Conservation (phyloP, 768 basidiomycete genomes). For the Naematelia encephala region DNA sequence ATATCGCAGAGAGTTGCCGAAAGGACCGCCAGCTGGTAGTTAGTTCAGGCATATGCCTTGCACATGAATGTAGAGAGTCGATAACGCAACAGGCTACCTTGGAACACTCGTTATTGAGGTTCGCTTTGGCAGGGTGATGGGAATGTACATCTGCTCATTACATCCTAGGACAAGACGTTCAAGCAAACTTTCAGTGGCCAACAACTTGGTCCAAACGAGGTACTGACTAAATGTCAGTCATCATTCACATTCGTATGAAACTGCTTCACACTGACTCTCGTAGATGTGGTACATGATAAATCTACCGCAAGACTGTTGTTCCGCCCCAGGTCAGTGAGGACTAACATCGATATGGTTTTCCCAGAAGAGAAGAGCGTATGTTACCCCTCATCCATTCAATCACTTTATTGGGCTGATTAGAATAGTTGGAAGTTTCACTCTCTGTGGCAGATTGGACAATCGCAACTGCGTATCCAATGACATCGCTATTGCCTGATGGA, state of each 20-base stretch:
- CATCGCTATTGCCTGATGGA: conserved; percentile 29
- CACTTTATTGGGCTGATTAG: conserved; percentile 1
- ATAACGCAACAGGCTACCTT: conserved; percentile 31
- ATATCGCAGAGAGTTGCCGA: conserved; percentile 32
- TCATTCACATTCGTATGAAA: neutral
- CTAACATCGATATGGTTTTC: conserved; percentile 39
- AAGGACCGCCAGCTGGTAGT: conserved; percentile 45
- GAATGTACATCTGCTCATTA: neutral
- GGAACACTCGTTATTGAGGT: conserved; percentile 48
- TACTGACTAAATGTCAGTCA: conserved; percentile 39
- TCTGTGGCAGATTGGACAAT: conserved; percentile 41
- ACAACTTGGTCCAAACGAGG: conserved; percentile 44
- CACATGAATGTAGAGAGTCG: neutral
- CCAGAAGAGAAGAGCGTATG: conserved; percentile 38
- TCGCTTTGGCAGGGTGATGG: conserved; percentile 3
- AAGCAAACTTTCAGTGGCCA: conserved; percentile 45
- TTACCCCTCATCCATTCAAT: neutral
- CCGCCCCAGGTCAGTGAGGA: conserved; percentile 39
- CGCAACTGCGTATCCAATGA: conserved; percentile 44
- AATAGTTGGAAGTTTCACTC: conserved; percentile 40
- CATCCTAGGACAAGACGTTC: conserved; percentile 34
- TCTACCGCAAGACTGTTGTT: conserved; percentile 38
- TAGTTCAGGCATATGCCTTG: conserved; percentile 9
- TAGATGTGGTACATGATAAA: conserved; percentile 43
- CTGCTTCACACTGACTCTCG: neutral